Evolutionary conservation across 495 filamentous ascomycete genomes (phyloP).

Genomic region (Talaromyces thailandensis): DNA sequence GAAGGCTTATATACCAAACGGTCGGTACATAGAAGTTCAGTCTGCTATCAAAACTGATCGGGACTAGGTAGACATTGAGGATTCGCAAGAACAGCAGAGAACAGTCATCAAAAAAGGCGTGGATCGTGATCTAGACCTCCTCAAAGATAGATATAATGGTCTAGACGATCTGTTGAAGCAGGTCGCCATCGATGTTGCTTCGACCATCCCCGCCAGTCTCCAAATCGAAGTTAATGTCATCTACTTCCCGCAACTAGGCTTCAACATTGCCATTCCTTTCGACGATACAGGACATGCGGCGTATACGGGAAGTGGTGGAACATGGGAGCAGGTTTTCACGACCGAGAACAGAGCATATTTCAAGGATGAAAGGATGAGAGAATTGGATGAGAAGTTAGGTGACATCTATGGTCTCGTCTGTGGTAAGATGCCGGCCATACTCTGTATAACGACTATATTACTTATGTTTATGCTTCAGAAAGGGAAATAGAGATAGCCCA

Average conservation of each 20-base stretch:
- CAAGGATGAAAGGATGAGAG: slow-evolving; percentile 77
- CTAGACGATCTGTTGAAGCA: slow-evolving; percentile 62
- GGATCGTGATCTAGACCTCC: slow-evolving; percentile 65
- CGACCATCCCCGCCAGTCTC: slow-evolving; percentile 51
- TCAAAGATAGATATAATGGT: slow-evolving; percentile 71
- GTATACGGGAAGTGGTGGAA: slow-evolving; percentile 53
- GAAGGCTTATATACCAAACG: slow-evolving; percentile 60
- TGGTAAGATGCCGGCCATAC: slow-evolving; percentile 40
- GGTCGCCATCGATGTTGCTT: slow-evolving; percentile 52
- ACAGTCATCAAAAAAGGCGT: slow-evolving; percentile 67
- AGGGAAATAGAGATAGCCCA: slow-evolving; percentile 87
- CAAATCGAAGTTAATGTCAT: slow-evolving; percentile 64
- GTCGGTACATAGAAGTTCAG: slow-evolving; percentile 15
- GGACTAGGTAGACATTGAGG: slow-evolving; percentile 69
- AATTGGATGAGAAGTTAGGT: slow-evolving; percentile 74
- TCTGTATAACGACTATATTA: background rate
- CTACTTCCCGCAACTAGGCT: slow-evolving; percentile 87
- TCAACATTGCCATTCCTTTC: slow-evolving; percentile 67
- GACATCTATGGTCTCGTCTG: slow-evolving; percentile 78
- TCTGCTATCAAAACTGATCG: slow-evolving; percentile 1
- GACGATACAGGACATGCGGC: slow-evolving; percentile 51
- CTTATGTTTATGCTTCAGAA: slow-evolving; percentile 40
- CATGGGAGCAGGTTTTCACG: slow-evolving; percentile 74
- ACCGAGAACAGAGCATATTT: slow-evolving; percentile 71
- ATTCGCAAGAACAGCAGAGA: slow-evolving; percentile 62